Percentiles rank a stretch among this genome's conserved stretches.
These are phyloP conservation scores for Dioscorea dumetorum DNA, from an alignment of 106 monocot genomes.

Conservation along the genomic window DNA sequence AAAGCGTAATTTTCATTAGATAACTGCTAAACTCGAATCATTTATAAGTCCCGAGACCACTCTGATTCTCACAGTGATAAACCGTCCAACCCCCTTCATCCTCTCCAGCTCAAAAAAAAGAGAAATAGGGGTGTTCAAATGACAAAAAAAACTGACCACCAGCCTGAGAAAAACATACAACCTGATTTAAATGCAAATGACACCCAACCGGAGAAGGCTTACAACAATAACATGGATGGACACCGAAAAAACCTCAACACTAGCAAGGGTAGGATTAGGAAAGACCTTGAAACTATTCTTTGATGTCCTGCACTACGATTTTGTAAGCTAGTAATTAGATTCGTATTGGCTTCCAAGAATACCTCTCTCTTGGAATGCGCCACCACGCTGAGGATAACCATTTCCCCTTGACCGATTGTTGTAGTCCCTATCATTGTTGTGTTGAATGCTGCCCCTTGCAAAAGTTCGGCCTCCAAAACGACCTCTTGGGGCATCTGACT, in stretches of 20 bases:
- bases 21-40: too few relatives aligned
- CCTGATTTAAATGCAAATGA: too few relatives aligned
- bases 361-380: slow-evolving; percentile 27
- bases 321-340: not conserved
- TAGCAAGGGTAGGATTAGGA: too few relatives aligned
- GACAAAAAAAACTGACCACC: not conserved
- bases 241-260: too few relatives aligned
- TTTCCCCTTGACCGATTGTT: slow-evolving; percentile 29
- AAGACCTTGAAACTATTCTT: too few relatives aligned
- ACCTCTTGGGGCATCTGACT: slow-evolving; percentile 23
- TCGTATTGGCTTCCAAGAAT: slow-evolving; percentile 21
- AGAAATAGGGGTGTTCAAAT: not conserved
- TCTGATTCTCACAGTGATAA: too few relatives aligned
- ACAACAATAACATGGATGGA: too few relatives aligned
- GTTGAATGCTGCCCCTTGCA: slow-evolving; percentile 6
- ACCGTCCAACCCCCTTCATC: not conserved
- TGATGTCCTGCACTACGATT: too few relatives aligned
- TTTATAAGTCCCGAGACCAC: too few relatives aligned
- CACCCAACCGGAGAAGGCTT: too few relatives aligned
- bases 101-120: slow-evolving; percentile 3
- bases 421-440: slow-evolving; percentile 4
- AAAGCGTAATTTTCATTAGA: too few relatives aligned
- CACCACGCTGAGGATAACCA: slow-evolving; percentile 19
- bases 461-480: slow-evolving; percentile 22
- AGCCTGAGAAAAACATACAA: too few relatives aligned